phyloP scores from a whole-genome alignment of 495 filamentous ascomycete species.

The Podospora pseudopauciseta region DNA sequence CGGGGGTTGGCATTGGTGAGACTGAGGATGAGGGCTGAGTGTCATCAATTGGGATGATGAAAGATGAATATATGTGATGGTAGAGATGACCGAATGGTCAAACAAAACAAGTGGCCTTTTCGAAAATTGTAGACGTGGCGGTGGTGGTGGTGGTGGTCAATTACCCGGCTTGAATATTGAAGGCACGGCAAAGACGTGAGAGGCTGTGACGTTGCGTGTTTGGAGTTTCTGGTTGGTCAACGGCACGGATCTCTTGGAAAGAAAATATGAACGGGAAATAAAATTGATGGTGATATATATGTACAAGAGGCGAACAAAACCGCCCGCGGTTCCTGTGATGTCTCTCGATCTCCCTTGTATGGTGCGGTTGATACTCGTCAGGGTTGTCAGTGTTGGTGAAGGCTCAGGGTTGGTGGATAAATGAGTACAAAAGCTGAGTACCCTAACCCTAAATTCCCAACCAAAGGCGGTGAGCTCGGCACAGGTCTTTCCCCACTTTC shows the following conservation, averaged over 20 bases:
- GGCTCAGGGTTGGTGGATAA: too few species aligned
- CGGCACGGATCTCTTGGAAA: not conserved
- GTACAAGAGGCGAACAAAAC: not conserved
- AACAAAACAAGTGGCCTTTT: slow-evolving; percentile 15
- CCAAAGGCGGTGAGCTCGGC: not conserved
- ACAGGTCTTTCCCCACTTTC: slow-evolving; percentile 1
- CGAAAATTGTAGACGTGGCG: not conserved
- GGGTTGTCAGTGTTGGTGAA: not conserved
- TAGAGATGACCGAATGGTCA: not conserved
- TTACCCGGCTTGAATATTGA: slow-evolving; percentile 14
- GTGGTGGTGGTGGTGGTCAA: not conserved
- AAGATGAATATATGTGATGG: not conserved
- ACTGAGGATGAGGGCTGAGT: not conserved
- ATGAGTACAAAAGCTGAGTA: not conserved
- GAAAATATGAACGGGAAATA: not conserved
- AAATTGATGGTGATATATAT: not conserved
- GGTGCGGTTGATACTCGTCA: not conserved
- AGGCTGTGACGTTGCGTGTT: not conserved
- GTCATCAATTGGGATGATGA: not conserved
- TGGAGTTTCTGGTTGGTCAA: not conserved
- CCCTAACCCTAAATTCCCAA: slow-evolving; percentile 1
- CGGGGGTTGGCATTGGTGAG: not conserved
- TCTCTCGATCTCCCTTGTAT: not conserved
- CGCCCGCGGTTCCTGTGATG: not conserved
- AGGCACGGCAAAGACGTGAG: not conserved